Base-by-base conservation (phyloP, 495 filamentous ascomycete species). In the Lophiostoma macrostomum region DNA sequence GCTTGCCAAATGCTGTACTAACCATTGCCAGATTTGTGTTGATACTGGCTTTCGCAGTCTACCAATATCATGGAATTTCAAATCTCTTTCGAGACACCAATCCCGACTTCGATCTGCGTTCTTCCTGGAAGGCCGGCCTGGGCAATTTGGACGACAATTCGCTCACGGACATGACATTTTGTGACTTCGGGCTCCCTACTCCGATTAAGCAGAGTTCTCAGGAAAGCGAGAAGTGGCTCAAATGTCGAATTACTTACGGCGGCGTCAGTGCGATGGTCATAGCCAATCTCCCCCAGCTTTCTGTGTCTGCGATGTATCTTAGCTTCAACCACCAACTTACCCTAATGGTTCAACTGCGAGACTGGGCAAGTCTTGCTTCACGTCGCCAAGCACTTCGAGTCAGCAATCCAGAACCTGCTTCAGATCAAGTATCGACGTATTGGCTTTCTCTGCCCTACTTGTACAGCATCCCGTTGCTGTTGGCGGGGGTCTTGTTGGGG, bases 371-470 rank as follows among this genome's bases (percentile, higher is more conserved):
- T 4, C 41, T 45, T 5, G 41, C 41, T 3, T 45, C 23, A 5
- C 41, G 16, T 29, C 41, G 23, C 7, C 41, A 45, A 14, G 18
- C 41, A 5, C 23, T 45, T 16, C 41, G 41, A 28, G 41, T 45
- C 27, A 45, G 41, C 41, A 16, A 31, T 29, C 41, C 41, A 45
- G 41, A 45, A 27, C 25, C 41, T 14, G 8, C 23, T 45, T 45
- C 41, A 8, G 27, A 45, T 29, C 41, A 45, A 30, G 27, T 29
- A 28, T 45, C 41, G 22, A 45, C 41, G 31, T 45, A 29, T 29
- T 45, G 41, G 41, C 41, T 45, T 28, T 45, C 41, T 31, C 41
- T 45, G 5, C 41, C 41, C 28, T 30, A 45, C 14, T 19, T 4
- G 11, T 45, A 45, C 20, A 30, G 41, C 25, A 30, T 45, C 16